A percentile compares a stretch with the other conserved stretches of the same genome.
Conservation (phyloP, 1,139 yeast genomes). For the Candida pseudocylindracea region DNA sequence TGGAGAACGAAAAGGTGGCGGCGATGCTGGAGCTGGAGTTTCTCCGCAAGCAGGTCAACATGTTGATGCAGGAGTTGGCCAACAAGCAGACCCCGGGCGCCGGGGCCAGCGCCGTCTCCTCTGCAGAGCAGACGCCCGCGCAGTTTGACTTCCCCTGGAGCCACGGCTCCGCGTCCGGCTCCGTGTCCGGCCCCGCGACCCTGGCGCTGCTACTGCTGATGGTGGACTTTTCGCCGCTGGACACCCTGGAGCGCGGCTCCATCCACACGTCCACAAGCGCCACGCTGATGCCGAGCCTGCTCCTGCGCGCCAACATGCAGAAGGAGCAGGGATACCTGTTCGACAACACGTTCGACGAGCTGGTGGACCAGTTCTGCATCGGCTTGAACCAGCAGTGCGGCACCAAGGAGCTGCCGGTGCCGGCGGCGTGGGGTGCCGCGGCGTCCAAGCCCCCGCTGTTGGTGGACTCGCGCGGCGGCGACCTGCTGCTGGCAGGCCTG, state of each 20-base stretch:
- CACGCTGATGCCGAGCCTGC: neutral
- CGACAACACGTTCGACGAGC: conserved; percentile 15
- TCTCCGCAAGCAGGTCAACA: conserved; percentile 52
- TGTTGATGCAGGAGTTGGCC: conserved; percentile 49
- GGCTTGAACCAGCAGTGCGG: conserved; percentile 72
- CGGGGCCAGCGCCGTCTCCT: neutral
- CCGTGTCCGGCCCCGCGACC: conserved; percentile 2
- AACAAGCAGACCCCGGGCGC: conserved; percentile 17
- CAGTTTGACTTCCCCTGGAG: conserved; percentile 3
- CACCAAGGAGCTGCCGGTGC: conserved; percentile 45
- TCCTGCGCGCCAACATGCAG: neutral
- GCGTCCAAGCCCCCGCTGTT: neutral
- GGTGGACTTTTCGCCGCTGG: conserved; percentile 10
- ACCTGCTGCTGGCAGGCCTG: neutral
- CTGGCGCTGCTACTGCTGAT: conserved; percentile 3
- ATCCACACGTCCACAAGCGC: too few species aligned
- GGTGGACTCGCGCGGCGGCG: neutral
- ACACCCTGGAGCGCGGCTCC: conserved; percentile 4
- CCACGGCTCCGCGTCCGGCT: conserved; percentile 4
- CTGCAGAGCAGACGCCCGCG: conserved; percentile 2
- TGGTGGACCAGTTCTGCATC: conserved; percentile 44
- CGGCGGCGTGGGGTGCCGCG: conserved; percentile 11
- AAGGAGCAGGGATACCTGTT: conserved; percentile 4
- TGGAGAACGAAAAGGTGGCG: conserved; percentile 49
- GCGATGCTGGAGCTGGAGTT: conserved; percentile 52